Base-by-base conservation (phyloP, 306 rosid genomes). In the Vigna nakashimae region DNA sequence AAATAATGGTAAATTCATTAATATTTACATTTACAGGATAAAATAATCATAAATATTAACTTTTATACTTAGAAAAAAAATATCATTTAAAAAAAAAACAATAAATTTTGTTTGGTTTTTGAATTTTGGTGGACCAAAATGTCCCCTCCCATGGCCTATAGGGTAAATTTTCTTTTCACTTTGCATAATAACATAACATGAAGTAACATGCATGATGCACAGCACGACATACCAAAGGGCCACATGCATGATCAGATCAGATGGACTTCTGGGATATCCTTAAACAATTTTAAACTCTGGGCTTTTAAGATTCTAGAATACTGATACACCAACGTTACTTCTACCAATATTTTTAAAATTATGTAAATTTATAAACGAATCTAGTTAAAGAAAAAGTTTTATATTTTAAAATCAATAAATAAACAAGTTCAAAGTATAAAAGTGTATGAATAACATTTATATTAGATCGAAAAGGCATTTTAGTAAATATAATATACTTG, bases 131-230 rank as follows among this genome's bases (percentile, higher is more conserved):
- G 45, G 67, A 68, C 84, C 20, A 81, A 16, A 81, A 51, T 81
- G 17, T 58, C 84, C 84, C 67, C 9, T 11, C 4, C 4, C 0
- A 38, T 4, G 22, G 3, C 5, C n/a, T 45, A 0, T 16, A 51
- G n/a, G 50, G 65, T 30, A 69, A 67, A 69, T 9, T 56, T 48
- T 11, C 14, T 9, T 56, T 48, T 11, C 15, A 1, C 42, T 65
- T 22, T 65, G 26, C 20, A 32, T 34, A 65, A 63, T 38, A 42
- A 9, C 46, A 42, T 42, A 42, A 9, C 46, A 42, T 52, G 78
- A 40, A 62, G n/a, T 73, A 82, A 65, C 80, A 62, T 82, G 85
- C 74, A 76, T 15, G 74, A 24, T 55, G 26, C 81, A 43, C 42
- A 6, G 53, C 56, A 68, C 17, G 26, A 77, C 26, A 74, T 32